Evolutionary conservation across 148 eudicot species (phyloP).

Genomic region (Vaccinium darrowii): DNA sequence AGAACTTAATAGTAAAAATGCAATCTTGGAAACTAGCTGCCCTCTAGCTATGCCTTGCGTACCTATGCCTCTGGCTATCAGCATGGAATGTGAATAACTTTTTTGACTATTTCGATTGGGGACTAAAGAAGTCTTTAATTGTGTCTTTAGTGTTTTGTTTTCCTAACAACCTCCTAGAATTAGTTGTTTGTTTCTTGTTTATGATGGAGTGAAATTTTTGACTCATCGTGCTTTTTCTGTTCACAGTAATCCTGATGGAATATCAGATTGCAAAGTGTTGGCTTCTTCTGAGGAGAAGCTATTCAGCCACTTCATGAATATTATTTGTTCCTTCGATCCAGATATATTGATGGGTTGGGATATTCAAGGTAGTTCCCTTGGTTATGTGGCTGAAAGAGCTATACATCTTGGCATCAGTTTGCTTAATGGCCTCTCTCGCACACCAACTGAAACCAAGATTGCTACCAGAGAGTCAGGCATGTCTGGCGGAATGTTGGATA

Average conservation of each 20-base stretch:
- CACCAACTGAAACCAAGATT: conserved; percentile 49
- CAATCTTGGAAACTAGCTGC: neutral
- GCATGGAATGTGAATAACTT: neutral
- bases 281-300: conserved; percentile 62
- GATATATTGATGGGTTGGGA: conserved; percentile 96
- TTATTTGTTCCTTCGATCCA: conserved; percentile 56
- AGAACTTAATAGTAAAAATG: neutral
- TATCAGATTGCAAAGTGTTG: conserved; percentile 49
- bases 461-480: conserved; percentile 31
- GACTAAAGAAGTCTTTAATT: neutral
- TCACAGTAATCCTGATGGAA: conserved; percentile 58
- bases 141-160: neutral
- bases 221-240: conserved; percentile 1
- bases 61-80: neutral
- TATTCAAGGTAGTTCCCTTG: conserved; percentile 86
- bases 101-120: neutral
- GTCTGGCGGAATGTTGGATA: conserved; percentile 39
- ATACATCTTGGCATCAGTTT: conserved; percentile 63
- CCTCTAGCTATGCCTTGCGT: neutral
- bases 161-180: neutral
- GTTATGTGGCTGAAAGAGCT: conserved; percentile 94
- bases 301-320: conserved; percentile 52
- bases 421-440: conserved; percentile 76
- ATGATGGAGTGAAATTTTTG: neutral
- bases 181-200: neutral